Base-by-base conservation (phyloP, 2,329 filamentous ascomycete species). In the Arthroderma sp. region DNA sequence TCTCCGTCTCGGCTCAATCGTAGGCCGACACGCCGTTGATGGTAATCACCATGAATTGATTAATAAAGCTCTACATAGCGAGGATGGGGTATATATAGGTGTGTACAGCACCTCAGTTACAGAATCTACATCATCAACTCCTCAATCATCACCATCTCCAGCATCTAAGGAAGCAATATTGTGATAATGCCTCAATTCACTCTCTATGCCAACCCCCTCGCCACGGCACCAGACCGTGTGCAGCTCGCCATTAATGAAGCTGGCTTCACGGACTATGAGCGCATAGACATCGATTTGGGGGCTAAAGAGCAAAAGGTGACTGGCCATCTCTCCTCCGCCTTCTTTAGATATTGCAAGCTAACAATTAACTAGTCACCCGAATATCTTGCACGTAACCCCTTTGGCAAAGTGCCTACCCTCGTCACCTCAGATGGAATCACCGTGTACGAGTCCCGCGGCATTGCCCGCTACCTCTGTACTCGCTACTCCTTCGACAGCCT, bases 401-500 rank as follows among this genome's bases (percentile, higher is more conserved):
- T 71, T 69, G 73, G 72, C 21, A 75, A 74, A 66, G 62, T 75
- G 31, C 73, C 74, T 39, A 66, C 62, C n/a, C 59, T 77, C 44
- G 66, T 63, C 52, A 74, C 71, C 60, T 62, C 72, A 11, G 66
- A 70, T 2, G 72, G 72, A 0, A 76, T 76, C 64, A 74, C 68
- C 54, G 69, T 78, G 56, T 74, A 75, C 62, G 75, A 77, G 64
- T 76, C 73, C 63, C 75, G 74, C 37, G 70, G 72, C 54, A 77
- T 78, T 63, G 75, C 71, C 72, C 73, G 73, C 64, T 75, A 76
- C 63, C 70, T 78, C 58, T 66, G 74, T 9, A 71, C 25, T 33
- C 76, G 74, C 62, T 77, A 76, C 67, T 71, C 66, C n/a, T 72
- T 76, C 59, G 71, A 71, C n/a, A n/a, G n/a, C 54, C 71, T 77